phyloP scores from a whole-genome alignment of 2,329 filamentous ascomycete species.

The Fonsecaea multimorphosa region DNA sequence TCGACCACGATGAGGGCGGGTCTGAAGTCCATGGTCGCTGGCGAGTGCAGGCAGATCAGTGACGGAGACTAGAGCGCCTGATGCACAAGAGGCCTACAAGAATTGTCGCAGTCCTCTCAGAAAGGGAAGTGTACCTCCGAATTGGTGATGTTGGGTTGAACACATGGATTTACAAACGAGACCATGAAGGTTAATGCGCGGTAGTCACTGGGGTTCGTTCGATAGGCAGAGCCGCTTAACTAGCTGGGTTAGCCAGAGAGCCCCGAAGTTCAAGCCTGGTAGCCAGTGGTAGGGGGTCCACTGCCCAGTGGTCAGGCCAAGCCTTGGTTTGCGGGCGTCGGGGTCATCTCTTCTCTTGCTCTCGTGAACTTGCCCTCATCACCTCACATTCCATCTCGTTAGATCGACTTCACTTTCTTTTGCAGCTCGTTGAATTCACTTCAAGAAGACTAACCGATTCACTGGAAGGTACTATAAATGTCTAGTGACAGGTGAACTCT shows the following conservation, averaged over 20 bases:
- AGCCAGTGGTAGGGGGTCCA: neutral
- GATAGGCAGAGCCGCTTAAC: neutral
- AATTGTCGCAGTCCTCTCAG: neutral
- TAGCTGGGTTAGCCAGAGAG: neutral
- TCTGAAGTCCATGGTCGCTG: constrained; percentile 44
- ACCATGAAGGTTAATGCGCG: neutral
- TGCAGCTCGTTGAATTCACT: neutral
- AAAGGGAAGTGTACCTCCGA: neutral
- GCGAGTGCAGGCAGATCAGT: neutral
- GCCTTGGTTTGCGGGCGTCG: constrained; percentile 27
- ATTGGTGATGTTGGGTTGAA: no score
- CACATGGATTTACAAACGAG: neutral
- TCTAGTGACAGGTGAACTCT: neutral
- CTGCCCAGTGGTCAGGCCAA: constrained; percentile 27
- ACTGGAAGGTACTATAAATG: neutral
- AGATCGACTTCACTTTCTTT: neutral
- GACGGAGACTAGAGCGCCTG: neutral
- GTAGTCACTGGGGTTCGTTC: neutral
- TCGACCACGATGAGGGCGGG: constrained; percentile 79
- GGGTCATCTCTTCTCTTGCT: constrained; percentile 32
- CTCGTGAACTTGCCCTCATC: constrained; percentile 29
- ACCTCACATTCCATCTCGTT: constrained; percentile 20
- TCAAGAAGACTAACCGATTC: neutral
- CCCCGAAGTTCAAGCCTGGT: neutral
- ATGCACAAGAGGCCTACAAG: neutral